Evolutionary conservation across 2,329 filamentous ascomycete species (phyloP), one percentile per base, ranked within the genome.

Genomic region (Fusarium hainanense): DNA sequence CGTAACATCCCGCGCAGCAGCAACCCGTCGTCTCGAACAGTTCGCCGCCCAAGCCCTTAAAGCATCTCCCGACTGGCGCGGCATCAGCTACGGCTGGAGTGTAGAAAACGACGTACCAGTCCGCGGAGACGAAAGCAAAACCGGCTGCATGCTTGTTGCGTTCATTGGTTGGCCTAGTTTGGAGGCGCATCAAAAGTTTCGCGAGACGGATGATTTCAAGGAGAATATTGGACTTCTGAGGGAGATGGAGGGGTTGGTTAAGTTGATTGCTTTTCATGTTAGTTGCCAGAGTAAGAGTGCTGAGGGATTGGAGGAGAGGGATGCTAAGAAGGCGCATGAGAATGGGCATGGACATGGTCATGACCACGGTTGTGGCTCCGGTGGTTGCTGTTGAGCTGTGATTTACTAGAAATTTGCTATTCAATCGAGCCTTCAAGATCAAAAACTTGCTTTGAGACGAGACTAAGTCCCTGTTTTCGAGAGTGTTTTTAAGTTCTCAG

Each of bases 161-260:
- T 71, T 81, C 4, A 75, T 82, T 14, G 79, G 79, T 1, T 83
- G 81, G 81, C 70, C 77, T 0, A 81, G 78, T 34, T 67, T 81
- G 2, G 78, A 82, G 40, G 77, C 77, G 28, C 81, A 83, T 48
- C 60, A 73, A 59, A 71, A 72, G 52, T 82, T 78, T 61, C 71
- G 78, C 3, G 77, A 80, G 32, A 79, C 75, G 8, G 60, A 77
- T 11, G 63, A 66, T 0, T 82, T 82, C 41, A 79, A 79, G 65
- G 72, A 79, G 10, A 74, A 74, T n/a, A 72, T 80, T 25, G 58
- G 66, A 0, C 5, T 77, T 20, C 10, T 78, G 20, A 62, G 72
- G 41, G 69, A 63, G 7, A 68, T 74, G n/a, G 73, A 73, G 0
- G 61, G 72, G 0, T 18, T 76, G 34, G 4, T 71, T 0, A 76